A percentile compares a stretch with the other conserved stretches of the same genome.
Evolutionary conservation across 2,329 filamentous ascomycete species (phyloP).

Genomic region (Talaromyces sp.): DNA sequence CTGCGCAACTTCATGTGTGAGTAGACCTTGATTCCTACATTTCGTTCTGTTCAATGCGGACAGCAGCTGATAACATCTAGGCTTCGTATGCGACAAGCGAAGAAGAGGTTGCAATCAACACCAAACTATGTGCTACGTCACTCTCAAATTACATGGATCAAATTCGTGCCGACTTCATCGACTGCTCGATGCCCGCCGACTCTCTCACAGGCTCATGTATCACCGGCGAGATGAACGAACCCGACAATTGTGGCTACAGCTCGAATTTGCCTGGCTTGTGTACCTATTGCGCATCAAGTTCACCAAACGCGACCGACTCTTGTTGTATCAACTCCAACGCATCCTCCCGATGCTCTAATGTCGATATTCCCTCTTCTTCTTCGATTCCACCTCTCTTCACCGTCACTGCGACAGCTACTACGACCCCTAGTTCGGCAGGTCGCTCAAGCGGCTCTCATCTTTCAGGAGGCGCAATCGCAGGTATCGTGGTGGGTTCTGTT

Average conservation of each 20-base stretch:
- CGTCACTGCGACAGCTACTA: slow-evolving; percentile 64
- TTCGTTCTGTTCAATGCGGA: neutral
- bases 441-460: slow-evolving; percentile 51
- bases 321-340: slow-evolving; percentile 84
- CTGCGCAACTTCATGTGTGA: slow-evolving; percentile 84
- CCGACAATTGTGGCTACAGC: slow-evolving; percentile 80
- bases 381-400: slow-evolving; percentile 59
- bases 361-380: slow-evolving; percentile 71
- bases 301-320: slow-evolving; percentile 88
- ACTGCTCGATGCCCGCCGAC: slow-evolving; percentile 78
- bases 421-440: slow-evolving; percentile 50
- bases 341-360: slow-evolving; percentile 68
- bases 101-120: slow-evolving; percentile 75
- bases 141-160: slow-evolving; percentile 66
- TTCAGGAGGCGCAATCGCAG: slow-evolving; percentile 52
- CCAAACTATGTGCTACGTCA: slow-evolving; percentile 67
- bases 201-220: slow-evolving; percentile 76
- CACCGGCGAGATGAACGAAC: slow-evolving; percentile 74
- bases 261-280: slow-evolving; percentile 73
- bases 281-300: slow-evolving; percentile 78
- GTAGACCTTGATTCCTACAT: slow-evolving; percentile 33
- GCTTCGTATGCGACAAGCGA: slow-evolving; percentile 86
- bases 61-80: slow-evolving; percentile 43
- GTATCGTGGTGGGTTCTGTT: slow-evolving; percentile 59
- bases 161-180: slow-evolving; percentile 88